Evolutionary conservation across 306 rosid species (phyloP).

Genomic region (Oxytropis ochrocephala): DNA sequence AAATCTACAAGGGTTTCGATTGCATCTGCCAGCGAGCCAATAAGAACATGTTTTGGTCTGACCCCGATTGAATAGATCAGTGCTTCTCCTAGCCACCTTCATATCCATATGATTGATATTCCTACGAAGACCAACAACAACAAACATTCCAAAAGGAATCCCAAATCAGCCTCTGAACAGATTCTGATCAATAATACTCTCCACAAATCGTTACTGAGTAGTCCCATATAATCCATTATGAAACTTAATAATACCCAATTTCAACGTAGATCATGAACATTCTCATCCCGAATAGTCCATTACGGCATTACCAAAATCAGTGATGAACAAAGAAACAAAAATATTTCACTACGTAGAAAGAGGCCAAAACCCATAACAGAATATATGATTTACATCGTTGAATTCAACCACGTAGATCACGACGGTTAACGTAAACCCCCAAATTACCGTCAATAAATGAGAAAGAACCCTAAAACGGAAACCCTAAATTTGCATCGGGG

Average conservation of each 20-base stretch:
- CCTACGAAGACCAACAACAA: neutral
- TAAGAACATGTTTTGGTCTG: neutral
- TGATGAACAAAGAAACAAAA: neutral
- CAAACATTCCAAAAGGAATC: neutral
- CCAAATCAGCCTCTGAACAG: neutral
- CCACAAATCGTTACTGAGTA: neutral
- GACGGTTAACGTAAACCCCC: neutral
- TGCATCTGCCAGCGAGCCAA: constrained; percentile 25
- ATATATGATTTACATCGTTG: neutral
- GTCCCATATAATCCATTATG: neutral
- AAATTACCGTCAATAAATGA: neutral
- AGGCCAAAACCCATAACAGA: neutral
- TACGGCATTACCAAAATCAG: too few species aligned
- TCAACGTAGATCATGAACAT: neutral
- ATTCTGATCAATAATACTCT: neutral
- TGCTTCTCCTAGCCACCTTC: neutral
- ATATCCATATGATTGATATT: neutral
- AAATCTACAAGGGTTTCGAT: constrained; percentile 25
- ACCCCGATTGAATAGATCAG: neutral
- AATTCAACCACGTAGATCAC: neutral
- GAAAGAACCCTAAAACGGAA: neutral
- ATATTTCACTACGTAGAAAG: neutral
- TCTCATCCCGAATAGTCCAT: too few species aligned
- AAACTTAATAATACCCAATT: neutral
- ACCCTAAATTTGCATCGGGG: neutral